phyloP scores from a whole-genome alignment of 2,329 filamentous ascomycete genomes.

The Sclerotinia nivalis region DNA sequence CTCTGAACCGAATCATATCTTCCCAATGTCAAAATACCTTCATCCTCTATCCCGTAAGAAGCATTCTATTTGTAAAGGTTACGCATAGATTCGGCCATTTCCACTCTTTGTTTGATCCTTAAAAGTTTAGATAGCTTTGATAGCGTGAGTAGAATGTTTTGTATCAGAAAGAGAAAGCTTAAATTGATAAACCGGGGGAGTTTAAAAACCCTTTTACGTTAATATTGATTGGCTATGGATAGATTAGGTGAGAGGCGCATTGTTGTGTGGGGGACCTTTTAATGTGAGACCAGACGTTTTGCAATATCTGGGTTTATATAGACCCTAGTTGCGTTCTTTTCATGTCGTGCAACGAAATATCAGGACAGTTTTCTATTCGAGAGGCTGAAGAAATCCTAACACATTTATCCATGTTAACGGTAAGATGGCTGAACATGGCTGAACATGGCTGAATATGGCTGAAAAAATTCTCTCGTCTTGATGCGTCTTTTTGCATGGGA shows the following conservation, averaged over 20 bases:
- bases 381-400: background rate
- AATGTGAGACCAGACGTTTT: conserved; percentile 1
- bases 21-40: background rate
- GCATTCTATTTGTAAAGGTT: conserved; percentile 33
- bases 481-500: background rate
- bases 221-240: conserved; percentile 14
- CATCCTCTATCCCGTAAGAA: conserved; percentile 29
- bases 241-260: conserved; percentile 3
- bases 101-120: conserved; percentile 8
- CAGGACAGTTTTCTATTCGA: background rate
- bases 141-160: background rate
- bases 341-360: background rate
- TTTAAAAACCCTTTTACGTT: conserved; percentile 15
- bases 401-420: background rate
- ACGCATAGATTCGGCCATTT: conserved; percentile 19
- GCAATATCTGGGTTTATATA: conserved; percentile 4
- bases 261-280: conserved; percentile 5
- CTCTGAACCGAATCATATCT: conserved; percentile 14
- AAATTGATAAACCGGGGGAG: background rate
- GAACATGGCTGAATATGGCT: background rate
- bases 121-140: conserved; percentile 14
- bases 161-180: conserved; percentile 10
- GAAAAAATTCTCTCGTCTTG: background rate
- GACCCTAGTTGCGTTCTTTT: conserved; percentile 17
- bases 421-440: background rate